Conservation (phyloP, 306 rosid species). For the Trifolium repens region DNA sequence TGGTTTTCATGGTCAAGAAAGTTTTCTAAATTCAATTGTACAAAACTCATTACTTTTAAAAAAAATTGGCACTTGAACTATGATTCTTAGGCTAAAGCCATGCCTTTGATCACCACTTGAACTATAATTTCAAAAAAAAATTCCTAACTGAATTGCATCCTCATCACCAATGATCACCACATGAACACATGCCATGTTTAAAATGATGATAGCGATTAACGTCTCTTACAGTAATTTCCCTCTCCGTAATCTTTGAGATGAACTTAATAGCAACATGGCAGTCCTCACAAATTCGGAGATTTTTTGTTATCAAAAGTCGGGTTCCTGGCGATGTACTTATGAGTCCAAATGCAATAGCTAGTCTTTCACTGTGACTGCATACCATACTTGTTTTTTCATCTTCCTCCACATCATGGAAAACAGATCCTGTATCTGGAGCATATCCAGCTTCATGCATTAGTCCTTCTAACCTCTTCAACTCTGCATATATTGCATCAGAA, state of each 20-base stretch:
- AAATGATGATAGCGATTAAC: conserved; percentile 83
- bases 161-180: conserved; percentile 71
- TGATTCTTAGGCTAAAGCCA: too few species aligned
- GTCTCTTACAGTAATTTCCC: conserved; percentile 76
- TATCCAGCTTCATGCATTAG: conserved; percentile 80
- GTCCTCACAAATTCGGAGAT: conserved; percentile 74
- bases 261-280: conserved; percentile 79
- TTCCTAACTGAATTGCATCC: neutral
- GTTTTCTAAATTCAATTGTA: too few species aligned
- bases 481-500: conserved; percentile 65
- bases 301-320: conserved; percentile 73
- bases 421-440: conserved; percentile 64
- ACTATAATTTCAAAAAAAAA: too few species aligned
- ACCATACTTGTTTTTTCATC: conserved; percentile 75
- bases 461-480: conserved; percentile 64
- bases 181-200: conserved; percentile 63
- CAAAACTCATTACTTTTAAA: too few species aligned
- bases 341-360: conserved; percentile 84
- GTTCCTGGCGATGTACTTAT: conserved; percentile 67
- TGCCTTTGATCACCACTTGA: conserved; percentile 57
- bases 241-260: conserved; percentile 64
- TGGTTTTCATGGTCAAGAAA: too few species aligned
- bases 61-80: too few species aligned
- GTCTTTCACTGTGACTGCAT: conserved; percentile 77
- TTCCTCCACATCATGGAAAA: conserved; percentile 84